Evolutionary conservation across 352 stramenopile genomes (phyloP), one percentile per base, ranked within the genome.

Genomic region (Phytopythium cucurbitacearum): DNA sequence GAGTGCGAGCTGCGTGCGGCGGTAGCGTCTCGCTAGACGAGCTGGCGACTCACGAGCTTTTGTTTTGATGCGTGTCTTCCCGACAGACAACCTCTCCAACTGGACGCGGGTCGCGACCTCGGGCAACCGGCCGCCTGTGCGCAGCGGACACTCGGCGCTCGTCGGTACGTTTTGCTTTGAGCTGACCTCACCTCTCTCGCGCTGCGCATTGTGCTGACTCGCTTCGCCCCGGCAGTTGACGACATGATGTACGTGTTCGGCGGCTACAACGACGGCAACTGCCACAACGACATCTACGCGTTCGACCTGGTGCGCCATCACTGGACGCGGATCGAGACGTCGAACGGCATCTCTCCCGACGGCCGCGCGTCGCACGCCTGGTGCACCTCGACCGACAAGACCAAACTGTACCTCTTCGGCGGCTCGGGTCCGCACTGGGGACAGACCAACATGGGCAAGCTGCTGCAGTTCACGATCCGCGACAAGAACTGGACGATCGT

Each of bases 371-470:
- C 80, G 0, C 83, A 93, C 43, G 76, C 83, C 28, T 91, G 74
- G 74, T 93, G 83, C 43, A 69, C 63, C 5, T 91, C 83, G 2
- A 76, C 72, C 12, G 83, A 93, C 56, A 65, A 87, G 54, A 84
- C 74, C 2, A 89, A 89, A 47, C 61, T 93, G 15, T 93, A 90
- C 51, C 55, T 91, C 3, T 93, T 89, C 40, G 82, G 82, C 40
- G 82, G 82, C 34, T 90, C 80, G 3, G 80, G 82, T 0, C 82
- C 82, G 33, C 82, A 91, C 58, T 93, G 82, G 82, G 82, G 82
- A 8, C 82, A 93, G 55, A 93, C 80, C 7, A 93, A 93, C 64
- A 93, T 93, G 82, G 80, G 82, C 49, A 93, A 93, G 56, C 58
- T 93, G 51, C 68, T 91, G 33, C 76, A 91, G 50, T 93, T 89